These are phyloP conservation scores for Penicillium sp. DNA, from an alignment of 2,329 filamentous ascomycete genomes.

Conservation along the genomic window DNA sequence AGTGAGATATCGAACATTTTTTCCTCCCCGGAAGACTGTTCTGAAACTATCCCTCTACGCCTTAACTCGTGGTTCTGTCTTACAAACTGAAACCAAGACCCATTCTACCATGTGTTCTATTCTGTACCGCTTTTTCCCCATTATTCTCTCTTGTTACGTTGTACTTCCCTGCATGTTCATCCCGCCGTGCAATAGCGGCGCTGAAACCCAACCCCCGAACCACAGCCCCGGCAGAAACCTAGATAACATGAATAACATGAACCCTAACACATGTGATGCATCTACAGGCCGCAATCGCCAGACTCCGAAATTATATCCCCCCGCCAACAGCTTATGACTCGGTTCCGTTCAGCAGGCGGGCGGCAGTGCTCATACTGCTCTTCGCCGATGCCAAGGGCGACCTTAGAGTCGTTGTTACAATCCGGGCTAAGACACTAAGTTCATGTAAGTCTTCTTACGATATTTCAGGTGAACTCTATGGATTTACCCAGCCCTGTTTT, in stretches of 20 bases:
- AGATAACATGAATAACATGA: neutral
- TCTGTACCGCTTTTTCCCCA: neutral
- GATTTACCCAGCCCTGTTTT: slow-evolving; percentile 6
- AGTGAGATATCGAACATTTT: slow-evolving; percentile 6
- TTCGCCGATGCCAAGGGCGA: slow-evolving; percentile 83
- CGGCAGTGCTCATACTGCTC: slow-evolving; percentile 82
- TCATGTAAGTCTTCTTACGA: slow-evolving; percentile 47
- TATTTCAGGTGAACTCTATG: too few relatives aligned
- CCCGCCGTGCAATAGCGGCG: slow-evolving; percentile 10
- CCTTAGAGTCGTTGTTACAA: slow-evolving; percentile 65
- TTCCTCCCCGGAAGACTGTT: neutral
- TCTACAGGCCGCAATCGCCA: slow-evolving; percentile 53
- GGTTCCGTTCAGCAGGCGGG: slow-evolving; percentile 64
- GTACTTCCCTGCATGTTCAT: slow-evolving; percentile 22
- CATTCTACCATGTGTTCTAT: too few relatives aligned
- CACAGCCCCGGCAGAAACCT: slow-evolving; percentile 8
- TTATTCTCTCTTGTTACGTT: neutral
- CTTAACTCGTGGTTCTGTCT: neutral
- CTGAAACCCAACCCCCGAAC: slow-evolving; percentile 15
- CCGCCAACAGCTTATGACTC: slow-evolving; percentile 58
- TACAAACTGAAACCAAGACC: neutral
- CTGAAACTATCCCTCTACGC: neutral
- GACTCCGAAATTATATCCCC: slow-evolving; percentile 56
- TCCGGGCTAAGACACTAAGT: slow-evolving; percentile 58
- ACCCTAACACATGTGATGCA: neutral